phyloP scores from a whole-genome alignment of 1,139 yeast genomes.

The Suhomyces maxii region DNA sequence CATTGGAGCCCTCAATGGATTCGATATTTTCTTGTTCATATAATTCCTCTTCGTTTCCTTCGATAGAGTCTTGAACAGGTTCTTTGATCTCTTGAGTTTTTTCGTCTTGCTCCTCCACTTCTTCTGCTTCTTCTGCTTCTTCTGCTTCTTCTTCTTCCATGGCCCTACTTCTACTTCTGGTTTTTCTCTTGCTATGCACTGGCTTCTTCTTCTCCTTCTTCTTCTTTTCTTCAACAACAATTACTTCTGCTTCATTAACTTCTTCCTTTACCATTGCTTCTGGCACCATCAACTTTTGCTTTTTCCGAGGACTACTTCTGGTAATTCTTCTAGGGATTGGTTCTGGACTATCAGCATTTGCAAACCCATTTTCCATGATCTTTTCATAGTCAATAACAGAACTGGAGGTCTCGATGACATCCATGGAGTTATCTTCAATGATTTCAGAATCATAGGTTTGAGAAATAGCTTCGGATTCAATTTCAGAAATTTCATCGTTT shows the following conservation, averaged over 20 bases:
- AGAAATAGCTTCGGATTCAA: slow-evolving; percentile 8
- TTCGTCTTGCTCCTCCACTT: not conserved
- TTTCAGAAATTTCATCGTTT: slow-evolving; percentile 11
- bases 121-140: not conserved
- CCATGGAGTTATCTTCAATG: slow-evolving; percentile 8
- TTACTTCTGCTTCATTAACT: not conserved
- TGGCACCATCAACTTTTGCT: not conserved
- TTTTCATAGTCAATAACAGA: slow-evolving; percentile 6
- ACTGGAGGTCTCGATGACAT: slow-evolving; percentile 6
- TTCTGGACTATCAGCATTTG: not conserved
- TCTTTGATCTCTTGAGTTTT: not conserved
- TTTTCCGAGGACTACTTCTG: slow-evolving; percentile 1
- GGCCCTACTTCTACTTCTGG: slow-evolving; percentile 1
- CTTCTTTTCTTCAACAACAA: not conserved
- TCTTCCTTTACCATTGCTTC: not conserved
- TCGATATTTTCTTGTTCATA: not conserved
- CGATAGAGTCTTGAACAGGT: not conserved
- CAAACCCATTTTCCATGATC: slow-evolving; percentile 12
- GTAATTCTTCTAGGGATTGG: not conserved
- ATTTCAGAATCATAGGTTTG: slow-evolving; percentile 5
- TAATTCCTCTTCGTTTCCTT: not conserved
- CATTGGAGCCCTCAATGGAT: not conserved
- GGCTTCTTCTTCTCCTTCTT: not conserved
- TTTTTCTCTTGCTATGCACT: not conserved
- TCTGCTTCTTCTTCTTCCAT: not conserved